Conservation (phyloP, 2,329 filamentous ascomycete genomes). For the Phyllosticta ampelicida region DNA sequence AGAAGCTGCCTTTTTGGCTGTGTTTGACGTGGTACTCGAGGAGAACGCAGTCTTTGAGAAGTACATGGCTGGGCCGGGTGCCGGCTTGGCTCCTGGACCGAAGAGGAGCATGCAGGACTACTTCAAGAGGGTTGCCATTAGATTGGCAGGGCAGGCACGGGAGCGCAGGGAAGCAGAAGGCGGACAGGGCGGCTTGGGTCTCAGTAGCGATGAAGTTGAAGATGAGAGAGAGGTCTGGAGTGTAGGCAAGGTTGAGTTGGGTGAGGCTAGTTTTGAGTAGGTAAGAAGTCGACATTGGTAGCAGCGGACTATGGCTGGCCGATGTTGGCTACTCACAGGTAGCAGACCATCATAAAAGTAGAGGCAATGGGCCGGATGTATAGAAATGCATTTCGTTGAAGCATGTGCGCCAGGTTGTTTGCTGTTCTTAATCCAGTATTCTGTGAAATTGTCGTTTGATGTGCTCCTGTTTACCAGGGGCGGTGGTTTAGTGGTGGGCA, state of each 20-base stretch:
- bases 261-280: slow-evolving; percentile 38
- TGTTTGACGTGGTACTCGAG: slow-evolving; percentile 84
- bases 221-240: slow-evolving; percentile 96
- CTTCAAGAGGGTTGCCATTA: slow-evolving; percentile 83
- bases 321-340: no score
- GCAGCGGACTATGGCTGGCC: no score
- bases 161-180: slow-evolving; percentile 89
- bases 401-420: no score
- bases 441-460: background rate
- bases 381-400: no score
- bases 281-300: no score
- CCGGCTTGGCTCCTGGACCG: slow-evolving; percentile 55
- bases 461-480: slow-evolving; percentile 2
- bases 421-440: background rate
- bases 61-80: slow-evolving; percentile 61
- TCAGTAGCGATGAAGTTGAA: slow-evolving; percentile 84
- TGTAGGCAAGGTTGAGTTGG: slow-evolving; percentile 79
- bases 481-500: background rate
- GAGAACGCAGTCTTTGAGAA: slow-evolving; percentile 83
- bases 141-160: slow-evolving; percentile 74
- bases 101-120: slow-evolving; percentile 94
- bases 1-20: slow-evolving; percentile 82
- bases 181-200: slow-evolving; percentile 70
- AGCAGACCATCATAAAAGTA: no score
- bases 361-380: no score